Evolutionary conservation across 2,329 filamentous ascomycete species (phyloP).

Genomic region (Sphaerulina musiva): DNA sequence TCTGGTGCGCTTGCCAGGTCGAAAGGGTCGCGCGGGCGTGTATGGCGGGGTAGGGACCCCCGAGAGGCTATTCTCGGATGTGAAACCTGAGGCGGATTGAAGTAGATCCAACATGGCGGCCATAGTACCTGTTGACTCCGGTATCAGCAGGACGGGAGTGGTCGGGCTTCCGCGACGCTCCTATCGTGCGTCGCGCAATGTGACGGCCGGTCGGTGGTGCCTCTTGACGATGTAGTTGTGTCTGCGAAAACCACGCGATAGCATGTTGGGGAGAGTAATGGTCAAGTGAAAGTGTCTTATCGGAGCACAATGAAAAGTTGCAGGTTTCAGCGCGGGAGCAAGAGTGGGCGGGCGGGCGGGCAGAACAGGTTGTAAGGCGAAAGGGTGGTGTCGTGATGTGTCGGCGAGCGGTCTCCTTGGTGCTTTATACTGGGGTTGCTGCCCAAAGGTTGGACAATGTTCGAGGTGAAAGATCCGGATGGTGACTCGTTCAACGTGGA

Average conservation of each 20-base stretch:
- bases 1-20: slow-evolving; percentile 18
- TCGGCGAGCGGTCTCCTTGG: neutral
- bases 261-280: slow-evolving; percentile 24
- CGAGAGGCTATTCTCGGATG: slow-evolving; percentile 22
- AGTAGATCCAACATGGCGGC: slow-evolving; percentile 21
- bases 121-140: neutral
- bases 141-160: neutral
- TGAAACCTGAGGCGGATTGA: slow-evolving; percentile 24
- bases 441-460: slow-evolving; percentile 4
- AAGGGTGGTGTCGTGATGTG: neutral
- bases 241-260: slow-evolving; percentile 23
- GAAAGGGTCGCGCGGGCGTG: slow-evolving; percentile 21
- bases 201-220: slow-evolving; percentile 25
- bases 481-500: slow-evolving; percentile 1
- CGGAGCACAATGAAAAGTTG: neutral
- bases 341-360: slow-evolving; percentile 11
- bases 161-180: neutral
- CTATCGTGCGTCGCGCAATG: slow-evolving; percentile 24
- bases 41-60: slow-evolving; percentile 29
- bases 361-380: neutral
- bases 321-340: neutral
- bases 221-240: slow-evolving; percentile 29
- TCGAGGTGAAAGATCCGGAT: neutral
- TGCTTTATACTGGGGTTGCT: neutral
- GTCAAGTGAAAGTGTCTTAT: slow-evolving; percentile 14